phyloP scores from a whole-genome alignment of 139 green algal genomes.

The Picochlorum costavermella region DNA sequence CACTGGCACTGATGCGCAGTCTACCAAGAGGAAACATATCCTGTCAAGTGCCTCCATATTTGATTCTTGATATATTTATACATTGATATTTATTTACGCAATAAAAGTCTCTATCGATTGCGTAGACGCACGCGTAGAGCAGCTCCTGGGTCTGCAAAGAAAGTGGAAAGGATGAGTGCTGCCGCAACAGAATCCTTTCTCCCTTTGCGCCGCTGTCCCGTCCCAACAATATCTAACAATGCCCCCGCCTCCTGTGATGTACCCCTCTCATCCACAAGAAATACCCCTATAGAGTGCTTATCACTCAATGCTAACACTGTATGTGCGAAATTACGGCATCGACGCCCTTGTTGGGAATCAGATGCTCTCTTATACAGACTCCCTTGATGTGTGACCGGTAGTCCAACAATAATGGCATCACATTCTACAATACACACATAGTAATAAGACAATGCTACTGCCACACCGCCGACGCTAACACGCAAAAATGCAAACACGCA shows the following conservation, averaged over 20 bases:
- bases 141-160: conserved; percentile 14
- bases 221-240: not conserved
- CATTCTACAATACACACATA: conserved; percentile 9
- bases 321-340: conserved; percentile 28
- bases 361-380: conserved; percentile 5
- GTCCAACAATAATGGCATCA: conserved; percentile 24
- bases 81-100: too few species aligned
- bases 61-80: too few species aligned
- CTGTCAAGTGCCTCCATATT: too few species aligned
- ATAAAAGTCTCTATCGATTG: too few species aligned
- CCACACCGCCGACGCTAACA: too few species aligned
- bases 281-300: conserved; percentile 1
- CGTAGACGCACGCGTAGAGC: conserved; percentile 6
- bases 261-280: conserved; percentile 12
- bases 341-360: conserved; percentile 32
- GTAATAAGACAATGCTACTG: too few species aligned
- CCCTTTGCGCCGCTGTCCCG: not conserved
- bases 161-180: conserved; percentile 22
- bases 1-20: too few species aligned
- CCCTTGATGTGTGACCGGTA: conserved; percentile 20
- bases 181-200: conserved; percentile 28
- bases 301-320: conserved; percentile 9
- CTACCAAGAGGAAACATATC: too few species aligned
- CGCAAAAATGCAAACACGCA: not conserved
- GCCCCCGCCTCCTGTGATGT: conserved; percentile 9